Conservation (phyloP, 108 stramenopile genomes). For the Seminavis robusta region DNA sequence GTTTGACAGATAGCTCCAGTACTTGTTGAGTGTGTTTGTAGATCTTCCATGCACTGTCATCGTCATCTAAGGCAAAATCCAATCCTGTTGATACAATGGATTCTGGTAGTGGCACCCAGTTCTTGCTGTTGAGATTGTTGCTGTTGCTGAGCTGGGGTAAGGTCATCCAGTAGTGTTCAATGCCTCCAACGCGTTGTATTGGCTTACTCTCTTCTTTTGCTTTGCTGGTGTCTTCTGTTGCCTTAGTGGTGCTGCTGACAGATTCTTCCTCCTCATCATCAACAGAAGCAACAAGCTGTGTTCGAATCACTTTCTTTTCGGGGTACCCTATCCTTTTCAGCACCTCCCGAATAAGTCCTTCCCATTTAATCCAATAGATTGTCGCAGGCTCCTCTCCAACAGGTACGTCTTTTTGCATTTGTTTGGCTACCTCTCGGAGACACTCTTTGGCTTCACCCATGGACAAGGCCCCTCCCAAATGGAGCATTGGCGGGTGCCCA, state of each 20-base stretch:
- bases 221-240: slow-evolving; percentile 11
- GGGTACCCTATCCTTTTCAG: slow-evolving; percentile 8
- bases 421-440: no score
- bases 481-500: slow-evolving; percentile 35
- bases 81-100: slow-evolving; percentile 15
- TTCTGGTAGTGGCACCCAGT: no score
- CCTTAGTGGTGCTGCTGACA: no score
- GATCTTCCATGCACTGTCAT: slow-evolving; percentile 18
- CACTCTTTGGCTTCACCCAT: no score
- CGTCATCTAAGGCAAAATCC: slow-evolving; percentile 20
- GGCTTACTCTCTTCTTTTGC: not conserved
- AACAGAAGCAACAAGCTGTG: no score
- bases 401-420: slow-evolving; percentile 21
- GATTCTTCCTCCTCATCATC: no score
- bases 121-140: no score
- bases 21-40: slow-evolving; percentile 11
- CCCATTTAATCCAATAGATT: slow-evolving; percentile 13
- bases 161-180: slow-evolving; percentile 20
- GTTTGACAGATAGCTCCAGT: not conserved
- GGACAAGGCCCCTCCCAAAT: slow-evolving; percentile 48
- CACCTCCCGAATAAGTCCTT: not conserved
- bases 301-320: slow-evolving; percentile 22
- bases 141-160: no score
- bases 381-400: slow-evolving; percentile 27
- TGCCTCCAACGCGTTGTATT: slow-evolving; percentile 24